A percentile compares a stretch with the other conserved stretches of the same genome.
phyloP scores from a whole-genome alignment of 345 rosid species.

The Pseudoturritis turrita region DNA sequence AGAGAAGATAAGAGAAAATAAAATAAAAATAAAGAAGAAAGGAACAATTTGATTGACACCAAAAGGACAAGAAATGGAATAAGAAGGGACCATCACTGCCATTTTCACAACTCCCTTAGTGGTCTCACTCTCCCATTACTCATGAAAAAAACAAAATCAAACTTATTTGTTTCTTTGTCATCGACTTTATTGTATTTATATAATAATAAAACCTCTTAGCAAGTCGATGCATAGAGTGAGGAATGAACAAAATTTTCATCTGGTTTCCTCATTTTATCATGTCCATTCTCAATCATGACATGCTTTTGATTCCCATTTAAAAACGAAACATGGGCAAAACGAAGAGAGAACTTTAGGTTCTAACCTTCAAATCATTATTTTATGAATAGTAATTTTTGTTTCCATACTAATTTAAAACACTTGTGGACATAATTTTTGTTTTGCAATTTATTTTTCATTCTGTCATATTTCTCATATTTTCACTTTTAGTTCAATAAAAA shows the following conservation, averaged over 20 bases:
- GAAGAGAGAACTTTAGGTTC: background rate
- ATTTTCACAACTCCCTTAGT: constrained; percentile 25
- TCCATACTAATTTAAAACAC: background rate
- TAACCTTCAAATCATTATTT: too few species aligned
- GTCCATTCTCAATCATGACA: background rate
- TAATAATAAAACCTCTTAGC: background rate
- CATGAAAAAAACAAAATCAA: constrained; percentile 2
- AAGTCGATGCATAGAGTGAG: constrained; percentile 8
- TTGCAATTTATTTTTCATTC: too few species aligned
- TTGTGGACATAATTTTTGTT: too few species aligned
- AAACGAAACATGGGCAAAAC: background rate
- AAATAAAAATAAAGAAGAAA: constrained; percentile 6
- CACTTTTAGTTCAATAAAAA: too few species aligned
- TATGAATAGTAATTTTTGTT: background rate
- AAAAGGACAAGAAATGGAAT: constrained; percentile 34
- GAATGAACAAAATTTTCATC: background rate
- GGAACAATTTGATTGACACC: constrained; percentile 24
- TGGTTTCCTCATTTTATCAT: constrained; percentile 8
- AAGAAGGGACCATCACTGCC: constrained; percentile 36
- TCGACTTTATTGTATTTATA: background rate
- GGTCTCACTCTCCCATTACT: constrained; percentile 29
- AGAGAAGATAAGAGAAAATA: background rate
- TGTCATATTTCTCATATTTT: too few species aligned
- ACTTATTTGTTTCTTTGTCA: constrained; percentile 6
- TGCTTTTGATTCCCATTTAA: background rate